A percentile compares a stretch with the other conserved stretches of the same genome.
These are phyloP conservation scores for Trichoderma guizhouense DNA, from an alignment of 2,329 filamentous ascomycete genomes.

Conservation along the genomic window DNA sequence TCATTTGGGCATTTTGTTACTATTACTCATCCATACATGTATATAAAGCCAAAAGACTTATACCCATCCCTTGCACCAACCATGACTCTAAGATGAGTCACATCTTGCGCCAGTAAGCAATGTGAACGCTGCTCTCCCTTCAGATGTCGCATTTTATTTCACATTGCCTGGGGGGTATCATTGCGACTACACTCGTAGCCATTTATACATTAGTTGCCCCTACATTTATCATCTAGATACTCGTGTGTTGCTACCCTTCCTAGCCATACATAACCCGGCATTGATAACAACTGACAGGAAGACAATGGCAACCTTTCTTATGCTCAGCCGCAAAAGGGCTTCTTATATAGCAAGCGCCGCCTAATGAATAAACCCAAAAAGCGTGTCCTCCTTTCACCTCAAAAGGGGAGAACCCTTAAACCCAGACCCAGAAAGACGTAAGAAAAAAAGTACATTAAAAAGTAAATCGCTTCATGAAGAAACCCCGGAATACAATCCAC, in stretches of 20 bases:
- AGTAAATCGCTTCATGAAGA: slow-evolving; percentile 24
- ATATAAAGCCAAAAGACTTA: slow-evolving; percentile 5
- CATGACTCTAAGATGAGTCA: neutral
- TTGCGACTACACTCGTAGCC: neutral
- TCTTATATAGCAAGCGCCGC: slow-evolving; percentile 8
- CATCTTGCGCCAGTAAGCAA: neutral
- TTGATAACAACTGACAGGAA: neutral
- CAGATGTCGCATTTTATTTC: neutral
- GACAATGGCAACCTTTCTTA: neutral
- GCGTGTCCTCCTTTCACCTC: neutral
- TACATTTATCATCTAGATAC: slow-evolving; percentile 8
- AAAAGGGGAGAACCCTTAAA: neutral
- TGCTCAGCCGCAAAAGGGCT: neutral
- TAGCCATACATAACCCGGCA: slow-evolving; percentile 30
- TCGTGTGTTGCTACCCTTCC: slow-evolving; percentile 5
- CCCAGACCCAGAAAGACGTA: neutral
- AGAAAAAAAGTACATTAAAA: neutral
- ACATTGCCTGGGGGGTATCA: slow-evolving; percentile 12
- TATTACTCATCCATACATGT: neutral
- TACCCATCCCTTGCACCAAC: slow-evolving; percentile 1
- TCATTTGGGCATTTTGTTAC: neutral
- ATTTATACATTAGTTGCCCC: neutral
- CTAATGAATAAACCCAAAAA: slow-evolving; percentile 1
- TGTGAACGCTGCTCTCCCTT: neutral
- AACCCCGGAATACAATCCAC: slow-evolving; percentile 35